Percentiles rank a stretch among this genome's conserved stretches.
Conservation (phyloP, 768 basidiomycete genomes). For the Amanita pallidorosea region DNA sequence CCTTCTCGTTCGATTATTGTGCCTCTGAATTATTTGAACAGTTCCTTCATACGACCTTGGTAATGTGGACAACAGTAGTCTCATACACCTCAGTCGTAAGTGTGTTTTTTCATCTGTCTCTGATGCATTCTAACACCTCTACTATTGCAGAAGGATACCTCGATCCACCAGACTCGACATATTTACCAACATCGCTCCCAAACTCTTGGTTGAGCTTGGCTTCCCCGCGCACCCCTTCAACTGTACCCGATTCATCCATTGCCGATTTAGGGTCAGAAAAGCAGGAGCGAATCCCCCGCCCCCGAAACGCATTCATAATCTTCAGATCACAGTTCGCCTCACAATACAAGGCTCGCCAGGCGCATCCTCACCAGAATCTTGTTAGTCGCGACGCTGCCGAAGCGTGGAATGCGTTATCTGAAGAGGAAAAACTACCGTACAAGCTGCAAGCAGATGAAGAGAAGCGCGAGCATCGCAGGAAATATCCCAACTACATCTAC, state of each 20-base stretch:
- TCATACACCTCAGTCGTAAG: background rate
- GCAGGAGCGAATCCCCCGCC: slow-evolving; percentile 29
- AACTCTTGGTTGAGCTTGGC: background rate
- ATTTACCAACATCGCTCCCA: background rate
- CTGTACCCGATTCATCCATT: background rate
- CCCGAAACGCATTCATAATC: slow-evolving; percentile 47
- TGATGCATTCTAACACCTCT: background rate
- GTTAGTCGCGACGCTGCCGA: slow-evolving; percentile 41
- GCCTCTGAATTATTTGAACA: too few species aligned
- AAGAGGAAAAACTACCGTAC: slow-evolving; percentile 26
- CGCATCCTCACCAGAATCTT: slow-evolving; percentile 19
- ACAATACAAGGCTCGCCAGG: slow-evolving; percentile 3
- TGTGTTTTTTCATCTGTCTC: background rate
- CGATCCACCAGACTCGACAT: background rate
- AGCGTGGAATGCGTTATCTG: slow-evolving; percentile 19
- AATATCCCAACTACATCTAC: slow-evolving; percentile 40
- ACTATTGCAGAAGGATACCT: background rate
- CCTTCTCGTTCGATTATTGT: too few species aligned
- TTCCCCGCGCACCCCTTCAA: background rate
- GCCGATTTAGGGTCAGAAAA: background rate
- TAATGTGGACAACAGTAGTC: too few species aligned
- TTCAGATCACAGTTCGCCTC: slow-evolving; percentile 35
- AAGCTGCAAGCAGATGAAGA: slow-evolving; percentile 27
- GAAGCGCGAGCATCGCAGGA: slow-evolving; percentile 29
- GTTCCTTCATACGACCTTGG: too few species aligned